phyloP scores from a whole-genome alignment of 495 filamentous ascomycete species.

The Penicillium macrosclerotiorum region DNA sequence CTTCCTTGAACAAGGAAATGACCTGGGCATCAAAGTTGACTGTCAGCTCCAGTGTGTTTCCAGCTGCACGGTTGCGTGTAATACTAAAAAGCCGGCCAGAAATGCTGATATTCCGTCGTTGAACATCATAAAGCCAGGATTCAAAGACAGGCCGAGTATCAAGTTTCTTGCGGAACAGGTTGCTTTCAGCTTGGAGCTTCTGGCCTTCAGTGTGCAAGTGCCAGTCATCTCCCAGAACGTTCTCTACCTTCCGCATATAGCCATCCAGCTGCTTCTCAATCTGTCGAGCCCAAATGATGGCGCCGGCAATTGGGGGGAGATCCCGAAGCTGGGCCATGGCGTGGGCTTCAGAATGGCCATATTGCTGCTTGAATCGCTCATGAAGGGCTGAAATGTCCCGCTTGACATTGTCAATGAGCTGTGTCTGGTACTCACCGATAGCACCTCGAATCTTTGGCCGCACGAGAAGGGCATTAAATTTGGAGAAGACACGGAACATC shows the following conservation, averaged over 20 bases:
- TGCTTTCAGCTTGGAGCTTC: constrained; percentile 84
- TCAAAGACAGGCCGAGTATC: constrained; percentile 92
- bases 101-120: constrained; percentile 81
- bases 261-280: constrained; percentile 91
- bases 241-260: constrained; percentile 97
- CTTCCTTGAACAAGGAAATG: constrained; percentile 97
- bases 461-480: constrained; percentile 98
- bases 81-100: constrained; percentile 89
- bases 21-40: constrained; percentile 98
- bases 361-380: constrained; percentile 97
- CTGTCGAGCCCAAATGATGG: constrained; percentile 95
- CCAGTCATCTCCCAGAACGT: constrained; percentile 93
- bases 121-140: constrained; percentile 89
- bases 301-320: constrained; percentile 89
- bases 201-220: constrained; percentile 90
- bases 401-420: constrained; percentile 96
- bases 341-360: constrained; percentile 95
- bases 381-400: constrained; percentile 89
- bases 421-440: constrained; percentile 95
- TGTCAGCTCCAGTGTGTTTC: constrained; percentile 78
- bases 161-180: constrained; percentile 90
- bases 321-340: constrained; percentile 96
- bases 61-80: constrained; percentile 77
- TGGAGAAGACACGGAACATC: constrained; percentile 99
- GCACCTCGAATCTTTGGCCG: constrained; percentile 96